Evolutionary conservation across 176 grass and related monocot species (phyloP).

Genomic region (Lolium multiflorum): DNA sequence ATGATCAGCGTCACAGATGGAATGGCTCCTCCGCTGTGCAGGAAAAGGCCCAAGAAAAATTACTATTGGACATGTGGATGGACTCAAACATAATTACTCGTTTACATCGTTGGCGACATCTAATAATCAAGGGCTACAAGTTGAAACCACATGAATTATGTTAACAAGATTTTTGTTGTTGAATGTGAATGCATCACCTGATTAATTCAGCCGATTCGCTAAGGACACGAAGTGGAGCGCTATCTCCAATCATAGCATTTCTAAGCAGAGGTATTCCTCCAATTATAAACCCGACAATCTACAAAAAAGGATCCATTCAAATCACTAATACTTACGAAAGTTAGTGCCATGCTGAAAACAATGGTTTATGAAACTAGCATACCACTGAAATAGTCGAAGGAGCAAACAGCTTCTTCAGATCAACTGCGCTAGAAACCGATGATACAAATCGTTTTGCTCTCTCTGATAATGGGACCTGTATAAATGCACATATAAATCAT

Average conservation of each 20-base stretch:
- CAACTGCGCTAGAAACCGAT: conserved; percentile 43
- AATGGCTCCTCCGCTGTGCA: conserved; percentile 68
- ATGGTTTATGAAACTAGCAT: conserved; percentile 30
- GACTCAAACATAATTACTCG: neutral
- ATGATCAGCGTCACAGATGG: conserved; percentile 57
- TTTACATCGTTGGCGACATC: neutral
- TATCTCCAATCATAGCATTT: conserved; percentile 67
- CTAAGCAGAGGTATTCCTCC: conserved; percentile 71
- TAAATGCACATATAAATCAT: neutral
- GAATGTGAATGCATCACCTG: conserved; percentile 49
- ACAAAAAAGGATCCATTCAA: conserved; percentile 3
- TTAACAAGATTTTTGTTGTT: neutral
- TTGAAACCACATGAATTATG: neutral
- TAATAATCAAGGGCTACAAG: neutral
- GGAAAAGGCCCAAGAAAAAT: neutral
- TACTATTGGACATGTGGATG: neutral
- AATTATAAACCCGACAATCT: conserved; percentile 75
- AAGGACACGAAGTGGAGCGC: conserved; percentile 75
- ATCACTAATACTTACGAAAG: neutral
- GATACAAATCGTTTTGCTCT: conserved; percentile 42
- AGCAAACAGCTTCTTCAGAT: conserved; percentile 75
- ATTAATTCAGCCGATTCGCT: conserved; percentile 73
- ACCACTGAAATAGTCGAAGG: conserved; percentile 90
- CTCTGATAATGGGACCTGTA: conserved; percentile 44
- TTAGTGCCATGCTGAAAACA: neutral